Base-by-base conservation (phyloP, 2,329 filamentous ascomycete genomes). In the Aureobasidium zeae region DNA sequence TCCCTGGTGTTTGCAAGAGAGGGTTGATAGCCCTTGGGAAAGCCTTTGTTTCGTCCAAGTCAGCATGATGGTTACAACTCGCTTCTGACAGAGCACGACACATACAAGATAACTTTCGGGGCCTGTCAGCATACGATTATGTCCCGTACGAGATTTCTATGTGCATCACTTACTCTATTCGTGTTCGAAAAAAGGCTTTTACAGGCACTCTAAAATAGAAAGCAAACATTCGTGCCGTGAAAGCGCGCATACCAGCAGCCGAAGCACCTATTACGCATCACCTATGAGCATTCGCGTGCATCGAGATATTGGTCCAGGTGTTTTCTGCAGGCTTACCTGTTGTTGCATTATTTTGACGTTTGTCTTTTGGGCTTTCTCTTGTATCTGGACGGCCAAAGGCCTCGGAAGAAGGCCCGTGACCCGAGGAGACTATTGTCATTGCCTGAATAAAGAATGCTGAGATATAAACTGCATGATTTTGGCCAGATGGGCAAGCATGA, bases 201-300 rank as follows among this genome's bases (percentile, higher is more conserved):
- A 87, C 83, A 1, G 88, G 88, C 0, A 86, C 86, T 45, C 87
- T 74, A 59, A 94, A 95, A 66, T 94, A 95, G 55, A 94, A 94
- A 17, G 86, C 81, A 44, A 94, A 75, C 55, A 86, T 71, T 58
- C 93, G 83, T 6, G 86, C 83, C 54, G 82, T 88, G 50, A 94
- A 63, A 20, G 87, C 88, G 34, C 88, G 82, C 50, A 87, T 83
- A 29, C 85, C 78, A 16, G 87, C 87, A 4, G 87, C 87, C 16
- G 85, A 87, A n/a, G 85, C 83, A 20, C 39, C 39, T 39, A 22
- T 30, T 10, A 4, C 7, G 12, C 28, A 12, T 3, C 10, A 29
- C 3, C n/a, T n/a, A n/a, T n/a, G n/a, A n/a, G n/a, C n/a, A n/a
- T 10, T 22, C 19, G 5, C 9, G 5, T 11, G 5, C 25, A 15